These are phyloP conservation scores for Chaetomidium leptoderma DNA, from an alignment of 495 filamentous ascomycete species.

Conservation along the genomic window DNA sequence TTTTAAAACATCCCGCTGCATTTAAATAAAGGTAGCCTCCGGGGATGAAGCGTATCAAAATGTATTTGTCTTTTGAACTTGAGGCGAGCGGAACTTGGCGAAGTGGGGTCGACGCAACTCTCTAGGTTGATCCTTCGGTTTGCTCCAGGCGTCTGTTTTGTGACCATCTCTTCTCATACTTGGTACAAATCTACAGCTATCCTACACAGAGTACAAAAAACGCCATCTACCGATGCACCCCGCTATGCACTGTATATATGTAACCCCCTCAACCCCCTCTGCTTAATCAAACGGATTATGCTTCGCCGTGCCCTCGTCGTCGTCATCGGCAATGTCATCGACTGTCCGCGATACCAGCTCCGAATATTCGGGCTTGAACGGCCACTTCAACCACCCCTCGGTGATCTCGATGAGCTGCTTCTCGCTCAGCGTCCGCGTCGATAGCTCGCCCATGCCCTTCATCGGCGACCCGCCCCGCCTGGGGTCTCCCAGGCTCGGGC, in stretches of 20 bases:
- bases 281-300: not conserved
- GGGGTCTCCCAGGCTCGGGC: constrained; percentile 39
- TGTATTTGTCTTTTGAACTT: no score
- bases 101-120: no score
- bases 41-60: no score
- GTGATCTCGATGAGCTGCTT: constrained; percentile 48
- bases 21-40: no score
- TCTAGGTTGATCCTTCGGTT: no score
- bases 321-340: constrained; percentile 8
- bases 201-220: not conserved
- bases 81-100: no score
- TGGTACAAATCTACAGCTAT: not conserved
- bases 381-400: constrained; percentile 55
- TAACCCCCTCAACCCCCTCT: not conserved
- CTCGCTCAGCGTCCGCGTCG: constrained; percentile 40
- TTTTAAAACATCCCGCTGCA: no score
- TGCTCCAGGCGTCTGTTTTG: no score
- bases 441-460: constrained; percentile 30
- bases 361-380: constrained; percentile 47
- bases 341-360: constrained; percentile 36
- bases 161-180: not conserved
- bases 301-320: not conserved
- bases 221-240: not conserved
- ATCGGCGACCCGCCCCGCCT: constrained; percentile 36
- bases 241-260: not conserved